phyloP scores from a whole-genome alignment of 495 filamentous ascomycete species.

The Barbatosphaeria neglecta region DNA sequence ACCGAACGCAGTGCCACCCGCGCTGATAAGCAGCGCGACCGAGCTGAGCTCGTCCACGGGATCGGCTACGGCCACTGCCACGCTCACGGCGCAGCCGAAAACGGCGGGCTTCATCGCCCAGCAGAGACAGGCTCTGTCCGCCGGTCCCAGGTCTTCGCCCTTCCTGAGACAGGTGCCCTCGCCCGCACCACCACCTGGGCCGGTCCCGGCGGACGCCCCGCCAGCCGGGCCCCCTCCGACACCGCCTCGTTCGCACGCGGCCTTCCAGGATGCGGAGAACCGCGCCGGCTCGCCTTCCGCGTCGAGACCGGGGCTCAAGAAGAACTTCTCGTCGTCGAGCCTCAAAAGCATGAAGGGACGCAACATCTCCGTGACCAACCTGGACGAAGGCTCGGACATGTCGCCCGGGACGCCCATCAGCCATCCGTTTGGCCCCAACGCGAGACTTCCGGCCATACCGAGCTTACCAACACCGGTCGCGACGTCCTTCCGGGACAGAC shows the following conservation, averaged over 20 bases:
- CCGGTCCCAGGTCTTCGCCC: constrained; percentile 19
- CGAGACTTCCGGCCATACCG: constrained; percentile 38
- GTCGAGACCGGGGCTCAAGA: constrained; percentile 46
- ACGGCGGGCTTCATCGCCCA: constrained; percentile 29
- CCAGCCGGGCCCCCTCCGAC: constrained; percentile 8
- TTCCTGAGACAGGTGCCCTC: constrained; percentile 22
- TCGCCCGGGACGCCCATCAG: constrained; percentile 68
- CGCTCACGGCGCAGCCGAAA: constrained; percentile 30
- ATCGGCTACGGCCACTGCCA: constrained; percentile 24
- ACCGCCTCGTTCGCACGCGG: constrained; percentile 19
- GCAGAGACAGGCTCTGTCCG: constrained; percentile 33
- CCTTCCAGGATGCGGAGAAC: constrained; percentile 16
- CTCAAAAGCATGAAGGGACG: constrained; percentile 58
- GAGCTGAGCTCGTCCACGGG: constrained; percentile 2
- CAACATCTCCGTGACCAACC: constrained; percentile 62
- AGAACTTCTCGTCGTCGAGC: constrained; percentile 70
- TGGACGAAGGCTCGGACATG: constrained; percentile 51
- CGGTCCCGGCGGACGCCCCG: constrained; percentile 9
- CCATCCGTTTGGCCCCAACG: constrained; percentile 41
- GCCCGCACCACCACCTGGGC: constrained; percentile 12
- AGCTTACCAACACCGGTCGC: constrained; percentile 60
- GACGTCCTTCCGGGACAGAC: constrained; percentile 39
- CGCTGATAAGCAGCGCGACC: neutral
- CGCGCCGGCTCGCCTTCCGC: constrained; percentile 28
- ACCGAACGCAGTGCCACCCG: constrained; percentile 1